Evolutionary conservation across 2,329 filamentous ascomycete species (phyloP), one percentile per base, ranked within the genome.

Genomic region (Cladobotryum mycophilum): DNA sequence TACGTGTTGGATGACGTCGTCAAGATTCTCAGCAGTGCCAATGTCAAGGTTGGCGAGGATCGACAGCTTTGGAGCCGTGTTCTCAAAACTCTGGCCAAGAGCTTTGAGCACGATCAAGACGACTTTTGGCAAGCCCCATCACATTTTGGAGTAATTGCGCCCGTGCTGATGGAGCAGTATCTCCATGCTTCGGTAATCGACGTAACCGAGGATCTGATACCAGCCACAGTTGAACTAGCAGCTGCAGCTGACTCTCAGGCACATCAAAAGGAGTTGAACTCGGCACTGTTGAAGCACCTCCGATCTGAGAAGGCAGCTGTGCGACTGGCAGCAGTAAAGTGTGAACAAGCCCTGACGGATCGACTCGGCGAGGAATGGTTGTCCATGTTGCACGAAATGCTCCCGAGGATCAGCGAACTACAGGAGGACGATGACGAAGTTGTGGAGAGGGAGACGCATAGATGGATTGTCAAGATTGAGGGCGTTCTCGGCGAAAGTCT

Each of bases 391-490:
- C 89, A 92, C 0, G 93, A 99, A 78, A 97, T 96, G 86, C 72
- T 99, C 66, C 92, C 95, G 17, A 89, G 92, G 57, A 96, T 99
- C 60, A 95, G 89, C 62, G 93, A 99, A 73, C 69, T 96, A 62
- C 86, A 96, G 71, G 93, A 99, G 65, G 93, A 99, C 66, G 93
- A 97, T 59, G 91, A 97, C 64, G 93, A 97, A 71, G 78, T 79
- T 25, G 92, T 99, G 20, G 93, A 99, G 73, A 76, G 83, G 63
- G 91, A 96, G 74, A 92, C 90, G 36, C 81, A 91, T 64, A 78
- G 82, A 61, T 96, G 93, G 92, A 93, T 97, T 60, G 80, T 85
- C 64, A 84, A 84, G 70, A 95, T 99, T 64, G 92, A 97, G 70
- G 84, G 81, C 43, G 86, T 95, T 30, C 71, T 97, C 47, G 93